Evolutionary conservation across 305 asterid genomes (phyloP).

Genomic region (Coffea humblotiana): DNA sequence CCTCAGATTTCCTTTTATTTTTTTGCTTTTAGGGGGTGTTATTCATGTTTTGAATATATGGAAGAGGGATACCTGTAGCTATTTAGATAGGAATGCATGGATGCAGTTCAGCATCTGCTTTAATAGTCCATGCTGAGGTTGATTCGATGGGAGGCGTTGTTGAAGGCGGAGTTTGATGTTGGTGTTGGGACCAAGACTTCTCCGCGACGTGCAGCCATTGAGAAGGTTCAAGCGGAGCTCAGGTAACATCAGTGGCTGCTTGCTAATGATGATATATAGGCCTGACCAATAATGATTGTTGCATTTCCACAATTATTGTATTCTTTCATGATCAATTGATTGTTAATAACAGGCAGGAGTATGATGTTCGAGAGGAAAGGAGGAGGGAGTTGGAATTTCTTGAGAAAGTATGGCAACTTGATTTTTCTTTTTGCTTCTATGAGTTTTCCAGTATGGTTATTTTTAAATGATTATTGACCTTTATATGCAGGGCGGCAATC

Average conservation of each 20-base stretch:
- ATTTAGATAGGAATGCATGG: constrained; percentile 69
- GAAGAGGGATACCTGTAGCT: constrained; percentile 41
- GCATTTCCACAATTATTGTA: constrained; percentile 12
- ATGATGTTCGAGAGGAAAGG: constrained; percentile 72
- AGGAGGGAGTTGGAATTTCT: constrained; percentile 92
- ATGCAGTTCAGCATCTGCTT: constrained; percentile 59
- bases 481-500: constrained; percentile 85
- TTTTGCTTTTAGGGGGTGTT: constrained; percentile 25
- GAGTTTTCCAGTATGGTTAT: constrained; percentile 14
- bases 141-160: constrained; percentile 95
- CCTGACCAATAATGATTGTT: constrained; percentile 3
- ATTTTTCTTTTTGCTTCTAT: constrained; percentile 28
- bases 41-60: constrained; percentile 38
- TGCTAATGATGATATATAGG: constrained; percentile 7
- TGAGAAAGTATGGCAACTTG: constrained; percentile 68
- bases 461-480: constrained; percentile 25
- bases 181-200: constrained; percentile 67
- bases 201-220: constrained; percentile 64
- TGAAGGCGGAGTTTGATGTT: constrained; percentile 80
- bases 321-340: constrained; percentile 11
- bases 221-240: constrained; percentile 80
- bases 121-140: constrained; percentile 70
- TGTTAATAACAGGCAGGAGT: constrained; percentile 71
- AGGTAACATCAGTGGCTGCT: constrained; percentile 54
- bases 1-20: not conserved